Percentiles rank a stretch among this genome's conserved stretches.
Evolutionary conservation across 2,329 filamentous ascomycete genomes (phyloP).

Genomic region (Sclerotiophoma versabilis): DNA sequence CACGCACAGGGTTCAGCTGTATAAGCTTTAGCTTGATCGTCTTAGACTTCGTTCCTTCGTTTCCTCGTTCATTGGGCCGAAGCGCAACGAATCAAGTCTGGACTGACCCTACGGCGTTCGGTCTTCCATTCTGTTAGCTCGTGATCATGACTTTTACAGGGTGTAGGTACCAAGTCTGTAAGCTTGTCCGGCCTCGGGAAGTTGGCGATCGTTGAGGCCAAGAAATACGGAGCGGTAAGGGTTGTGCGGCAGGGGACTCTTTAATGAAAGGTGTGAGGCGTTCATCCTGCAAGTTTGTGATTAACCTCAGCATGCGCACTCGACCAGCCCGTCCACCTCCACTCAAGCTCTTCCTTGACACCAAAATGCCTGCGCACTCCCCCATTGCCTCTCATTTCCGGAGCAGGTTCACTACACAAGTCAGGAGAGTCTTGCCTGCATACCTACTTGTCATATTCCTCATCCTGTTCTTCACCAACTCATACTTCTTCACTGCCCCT

Average conservation of each 20-base stretch:
- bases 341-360: constrained; percentile 43
- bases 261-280: constrained; percentile 17
- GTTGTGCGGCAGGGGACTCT: constrained; percentile 19
- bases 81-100: constrained; percentile 6
- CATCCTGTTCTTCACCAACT: constrained; percentile 43
- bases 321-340: constrained; percentile 38
- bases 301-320: constrained; percentile 47
- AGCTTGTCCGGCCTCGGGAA: constrained; percentile 7
- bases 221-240: constrained; percentile 4
- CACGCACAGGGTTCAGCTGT: constrained; percentile 21
- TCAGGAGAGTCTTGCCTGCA: constrained; percentile 44
- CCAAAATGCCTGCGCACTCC: constrained; percentile 42
- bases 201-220: constrained; percentile 4
- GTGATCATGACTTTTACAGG: not conserved
- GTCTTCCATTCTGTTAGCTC: constrained; percentile 11
- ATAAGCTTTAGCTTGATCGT: constrained; percentile 33
- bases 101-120: constrained; percentile 18
- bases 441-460: constrained; percentile 42
- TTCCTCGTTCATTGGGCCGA: constrained; percentile 21
- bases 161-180: constrained; percentile 13
- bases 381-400: constrained; percentile 45
- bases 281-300: constrained; percentile 29
- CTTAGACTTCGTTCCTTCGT: constrained; percentile 25
- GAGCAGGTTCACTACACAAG: constrained; percentile 43
- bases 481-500: constrained; percentile 43